Evolutionary conservation across 345 rosid genomes (phyloP), one percentile per base, ranked within the genome.

Genomic region (Iberis pinnata): DNA sequence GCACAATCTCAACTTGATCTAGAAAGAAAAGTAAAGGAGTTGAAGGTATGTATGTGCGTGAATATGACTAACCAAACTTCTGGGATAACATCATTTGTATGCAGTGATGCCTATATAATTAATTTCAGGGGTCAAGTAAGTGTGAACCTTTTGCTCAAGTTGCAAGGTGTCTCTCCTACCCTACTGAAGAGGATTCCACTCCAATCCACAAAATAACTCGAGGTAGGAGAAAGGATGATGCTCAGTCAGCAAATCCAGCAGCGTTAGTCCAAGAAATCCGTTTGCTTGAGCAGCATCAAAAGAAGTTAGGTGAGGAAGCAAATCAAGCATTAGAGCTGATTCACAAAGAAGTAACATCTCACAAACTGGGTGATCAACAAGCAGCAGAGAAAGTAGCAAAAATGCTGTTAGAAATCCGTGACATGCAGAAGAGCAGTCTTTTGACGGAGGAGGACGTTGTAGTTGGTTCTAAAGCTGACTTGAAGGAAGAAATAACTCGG

Each of bases 281-380:
- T 40, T 78, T 84, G 70, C 80, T 90, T 58, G 96, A 82, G 65
- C 85, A 82, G 65, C 76, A 73, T 43, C 96, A 90, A 67, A 79
- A 77, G 82, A 83, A 80, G 68, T 76, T 90, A 32, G 89, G 95
- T 1, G 92, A 79, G 33, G 98, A 87, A 71, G 98, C 98, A 70
- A 87, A 78, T 68, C 81, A 76, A 61, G 95, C 96, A 36, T 82
- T 87, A 29, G 96, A 90, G 50, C 83, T 90, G 18, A 89, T 90
- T 67, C 96, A 90, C 56, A 90, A 84, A 68, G 96, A 90, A 74
- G 82, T 86, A 20, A 67, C 95, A 67, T 84, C 95, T 51, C 83
- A 82, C 43, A 80, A 56, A 72, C 26, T 84, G 57, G 92, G 98
- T 40, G 80, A 76, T 73, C 78, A 80, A 79, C 96, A 79, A 75